Percentiles rank a stretch among this genome's conserved stretches.
Evolutionary conservation across 169 alveolate genomes (phyloP).

Genomic region (Cryptosporidium ryanae): DNA sequence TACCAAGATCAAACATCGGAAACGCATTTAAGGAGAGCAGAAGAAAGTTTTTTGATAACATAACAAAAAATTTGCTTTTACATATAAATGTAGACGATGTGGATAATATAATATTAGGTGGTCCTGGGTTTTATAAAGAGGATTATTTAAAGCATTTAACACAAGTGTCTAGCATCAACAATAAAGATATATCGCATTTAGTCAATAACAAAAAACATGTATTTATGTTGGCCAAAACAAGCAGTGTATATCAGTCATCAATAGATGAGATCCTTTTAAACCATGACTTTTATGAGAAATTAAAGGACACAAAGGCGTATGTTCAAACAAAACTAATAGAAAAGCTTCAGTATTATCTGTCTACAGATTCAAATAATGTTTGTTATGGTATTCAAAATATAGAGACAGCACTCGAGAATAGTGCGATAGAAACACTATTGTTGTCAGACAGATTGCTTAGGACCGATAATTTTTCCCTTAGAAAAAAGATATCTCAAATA

Average conservation of each 20-base stretch:
- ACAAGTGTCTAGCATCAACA: background rate
- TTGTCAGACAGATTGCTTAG: slow-evolving; percentile 26
- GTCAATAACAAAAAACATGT: slow-evolving; percentile 37
- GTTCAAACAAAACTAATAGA: slow-evolving; percentile 22
- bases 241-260: slow-evolving; percentile 40
- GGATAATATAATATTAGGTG: slow-evolving; percentile 52
- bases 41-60: slow-evolving; percentile 38
- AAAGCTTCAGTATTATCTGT: slow-evolving; percentile 26
- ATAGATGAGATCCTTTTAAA: slow-evolving; percentile 39
- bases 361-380: slow-evolving; percentile 25
- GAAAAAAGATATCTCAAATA: slow-evolving; percentile 17
- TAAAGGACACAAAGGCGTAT: slow-evolving; percentile 66
- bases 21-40: slow-evolving; percentile 50
- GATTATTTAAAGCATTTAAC: slow-evolving; percentile 33
- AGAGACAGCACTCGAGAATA: slow-evolving; percentile 35
- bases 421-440: slow-evolving; percentile 51
- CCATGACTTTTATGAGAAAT: slow-evolving; percentile 43
- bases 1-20: slow-evolving; percentile 3
- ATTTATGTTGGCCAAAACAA: slow-evolving; percentile 22
- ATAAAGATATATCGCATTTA: slow-evolving; percentile 9
- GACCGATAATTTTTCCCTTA: background rate
- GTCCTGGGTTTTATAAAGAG: slow-evolving; percentile 60
- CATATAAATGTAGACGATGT: slow-evolving; percentile 40
- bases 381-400: slow-evolving; percentile 49
- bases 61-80: slow-evolving; percentile 14